phyloP scores from a whole-genome alignment of 1,139 yeast genomes.

The Geotrichum reessii region DNA sequence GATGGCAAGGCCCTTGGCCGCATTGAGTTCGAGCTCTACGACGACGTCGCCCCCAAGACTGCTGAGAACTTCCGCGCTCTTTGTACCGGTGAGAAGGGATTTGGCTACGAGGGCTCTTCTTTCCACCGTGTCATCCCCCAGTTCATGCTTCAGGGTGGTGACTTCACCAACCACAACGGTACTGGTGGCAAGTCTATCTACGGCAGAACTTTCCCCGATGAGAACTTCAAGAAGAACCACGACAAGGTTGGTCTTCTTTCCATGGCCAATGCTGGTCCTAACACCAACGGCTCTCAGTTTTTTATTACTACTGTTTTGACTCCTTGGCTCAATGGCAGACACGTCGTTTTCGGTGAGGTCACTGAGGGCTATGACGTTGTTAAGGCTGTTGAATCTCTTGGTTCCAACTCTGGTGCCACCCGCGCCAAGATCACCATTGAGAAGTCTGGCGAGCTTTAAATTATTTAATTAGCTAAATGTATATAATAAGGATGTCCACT shows the following conservation, averaged over 20 bases:
- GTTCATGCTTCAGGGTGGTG: slow-evolving; percentile 99
- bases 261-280: slow-evolving; percentile 45
- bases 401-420: slow-evolving; percentile 82
- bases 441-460: slow-evolving; percentile 51
- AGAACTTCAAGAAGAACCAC: slow-evolving; percentile 84
- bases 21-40: slow-evolving; percentile 76
- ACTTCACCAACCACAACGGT: slow-evolving; percentile 68
- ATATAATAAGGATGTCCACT: neutral
- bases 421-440: slow-evolving; percentile 71
- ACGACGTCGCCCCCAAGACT: slow-evolving; percentile 95
- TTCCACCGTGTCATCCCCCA: slow-evolving; percentile 99
- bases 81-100: slow-evolving; percentile 96
- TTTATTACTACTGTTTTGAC: slow-evolving; percentile 34
- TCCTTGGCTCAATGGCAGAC: slow-evolving; percentile 37
- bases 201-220: slow-evolving; percentile 93
- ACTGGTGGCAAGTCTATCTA: slow-evolving; percentile 99
- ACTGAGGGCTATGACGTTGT: slow-evolving; percentile 58
- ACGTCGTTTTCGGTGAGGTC: slow-evolving; percentile 40
- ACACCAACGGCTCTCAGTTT: slow-evolving; percentile 42
- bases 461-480: neutral
- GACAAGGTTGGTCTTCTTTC: slow-evolving; percentile 83
- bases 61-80: slow-evolving; percentile 97
- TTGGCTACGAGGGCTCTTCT: slow-evolving; percentile 82
- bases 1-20: slow-evolving; percentile 66
- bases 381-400: slow-evolving; percentile 76